Evolutionary conservation across 805 yeast species (phyloP).

Genomic region (Pichia rugopelliculosa): DNA sequence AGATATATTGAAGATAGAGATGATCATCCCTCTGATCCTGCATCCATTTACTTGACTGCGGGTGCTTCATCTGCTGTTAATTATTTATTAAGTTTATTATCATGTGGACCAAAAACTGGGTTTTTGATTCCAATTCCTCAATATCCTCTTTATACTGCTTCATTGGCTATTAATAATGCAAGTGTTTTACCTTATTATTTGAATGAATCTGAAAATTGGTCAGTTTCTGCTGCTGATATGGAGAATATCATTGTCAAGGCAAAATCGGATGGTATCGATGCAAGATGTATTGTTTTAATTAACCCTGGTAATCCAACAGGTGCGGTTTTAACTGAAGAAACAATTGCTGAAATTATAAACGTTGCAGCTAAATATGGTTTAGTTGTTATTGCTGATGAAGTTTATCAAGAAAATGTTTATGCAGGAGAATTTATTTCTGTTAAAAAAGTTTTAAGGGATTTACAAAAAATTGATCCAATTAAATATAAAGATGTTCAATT

Average conservation of each 20-base stretch:
- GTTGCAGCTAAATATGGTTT: conserved; percentile 82
- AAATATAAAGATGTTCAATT: conserved; percentile 67
- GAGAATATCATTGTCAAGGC: conserved; percentile 45
- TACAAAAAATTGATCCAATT: conserved; percentile 45
- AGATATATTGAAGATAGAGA: conserved; percentile 74
- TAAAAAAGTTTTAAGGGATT: conserved; percentile 65
- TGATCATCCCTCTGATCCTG: conserved; percentile 58
- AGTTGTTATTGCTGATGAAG: conserved; percentile 94
- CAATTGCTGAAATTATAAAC: conserved; percentile 63
- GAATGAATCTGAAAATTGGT: conserved; percentile 79
- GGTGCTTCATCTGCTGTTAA: conserved; percentile 97
- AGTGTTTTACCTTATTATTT: conserved; percentile 81
- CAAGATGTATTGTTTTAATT: conserved; percentile 82
- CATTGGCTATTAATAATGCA: conserved; percentile 76
- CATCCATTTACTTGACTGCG: conserved; percentile 74
- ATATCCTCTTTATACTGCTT: conserved; percentile 95
- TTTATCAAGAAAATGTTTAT: conserved; percentile 89
- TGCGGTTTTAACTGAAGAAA: conserved; percentile 56
- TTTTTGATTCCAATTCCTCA: conserved; percentile 95
- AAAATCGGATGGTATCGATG: conserved; percentile 43
- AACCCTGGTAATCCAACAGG: conserved; percentile 99
- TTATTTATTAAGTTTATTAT: conserved; percentile 62
- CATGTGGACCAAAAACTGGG: conserved; percentile 65
- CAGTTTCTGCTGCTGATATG: conserved; percentile 64
- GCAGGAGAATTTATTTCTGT: conserved; percentile 76